A percentile compares a stretch with the other conserved stretches of the same genome.
phyloP scores from a whole-genome alignment of 352 stramenopile genomes.

The Saprolegnia parasitica region DNA sequence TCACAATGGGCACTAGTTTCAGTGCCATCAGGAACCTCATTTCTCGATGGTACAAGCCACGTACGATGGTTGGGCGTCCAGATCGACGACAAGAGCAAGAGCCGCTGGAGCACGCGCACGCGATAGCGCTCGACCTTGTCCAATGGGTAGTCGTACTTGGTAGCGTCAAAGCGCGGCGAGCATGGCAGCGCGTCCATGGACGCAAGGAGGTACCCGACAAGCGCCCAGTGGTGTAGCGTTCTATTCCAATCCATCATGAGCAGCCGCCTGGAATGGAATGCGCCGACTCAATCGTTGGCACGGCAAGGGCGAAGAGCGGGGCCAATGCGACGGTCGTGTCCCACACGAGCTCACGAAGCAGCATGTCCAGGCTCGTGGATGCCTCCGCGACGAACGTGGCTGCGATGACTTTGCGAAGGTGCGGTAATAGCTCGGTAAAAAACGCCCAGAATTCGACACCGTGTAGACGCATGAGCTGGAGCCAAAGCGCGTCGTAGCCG shows the following conservation, averaged over 20 bases:
- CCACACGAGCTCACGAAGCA: slow-evolving; percentile 21
- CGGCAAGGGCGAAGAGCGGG: not conserved
- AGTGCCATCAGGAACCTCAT: not conserved
- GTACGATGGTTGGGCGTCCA: slow-evolving; percentile 25
- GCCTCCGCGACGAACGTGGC: not conserved
- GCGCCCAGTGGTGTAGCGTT: slow-evolving; percentile 9
- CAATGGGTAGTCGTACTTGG: not conserved
- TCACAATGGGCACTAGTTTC: slow-evolving; percentile 17
- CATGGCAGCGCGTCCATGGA: slow-evolving; percentile 9
- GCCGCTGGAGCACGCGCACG: slow-evolving; percentile 10
- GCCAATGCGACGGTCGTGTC: slow-evolving; percentile 10
- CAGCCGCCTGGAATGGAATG: not conserved
- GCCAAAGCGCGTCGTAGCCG: not conserved
- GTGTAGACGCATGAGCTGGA: not conserved
- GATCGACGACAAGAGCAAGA: slow-evolving; percentile 18
- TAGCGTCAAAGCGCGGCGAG: slow-evolving; percentile 7
- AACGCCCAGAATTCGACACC: slow-evolving; percentile 9
- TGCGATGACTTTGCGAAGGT: slow-evolving; percentile 1
- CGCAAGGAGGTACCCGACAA: slow-evolving; percentile 13
- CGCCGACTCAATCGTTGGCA: not conserved
- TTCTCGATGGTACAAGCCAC: not conserved
- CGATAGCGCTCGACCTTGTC: slow-evolving; percentile 7
- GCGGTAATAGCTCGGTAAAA: not conserved
- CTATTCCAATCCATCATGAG: not conserved
- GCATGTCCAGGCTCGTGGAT: slow-evolving; percentile 5